Evolutionary conservation across 352 stramenopile species (phyloP), one percentile per base, ranked within the genome.

Genomic region (Globisporangium middletonii): DNA sequence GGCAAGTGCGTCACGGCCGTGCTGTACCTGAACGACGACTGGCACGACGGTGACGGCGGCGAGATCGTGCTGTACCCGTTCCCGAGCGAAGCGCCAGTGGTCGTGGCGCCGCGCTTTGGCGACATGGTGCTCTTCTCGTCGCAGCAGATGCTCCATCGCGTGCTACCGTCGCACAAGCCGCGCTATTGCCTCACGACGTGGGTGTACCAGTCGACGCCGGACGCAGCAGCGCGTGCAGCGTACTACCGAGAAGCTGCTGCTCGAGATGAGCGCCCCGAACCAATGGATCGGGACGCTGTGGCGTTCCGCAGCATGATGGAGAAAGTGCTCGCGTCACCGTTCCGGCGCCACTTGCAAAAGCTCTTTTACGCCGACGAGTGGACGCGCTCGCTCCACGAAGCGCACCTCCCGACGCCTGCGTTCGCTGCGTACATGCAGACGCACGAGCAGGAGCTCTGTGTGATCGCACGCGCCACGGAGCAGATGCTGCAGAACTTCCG

Each of bases 41-140:
- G 87, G 87, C n/a, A 63, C 13, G 42, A 71, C 23, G 80, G 71
- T 35, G 72, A 96, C 55, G 83, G 83, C 38, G 87, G 85, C 9
- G 87, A 95, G 56, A 72, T 96, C 45, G 75, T 88, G 50, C 66
- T 96, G 41, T 91, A 87, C 35, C 85, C 86, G 3, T 96, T 95
- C 50, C 84, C 86, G 4, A 57, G 50, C 8, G 66, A 72, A n/a
- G 33, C 60, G 30, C 72, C 67, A 2, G 60, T 87, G 6, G 55
- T 75, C 7, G 59, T 95, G 4, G 60, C 72, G 49, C 82, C 85
- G 15, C 63, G 71, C 5, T 79, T 87, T 42, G 81, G 83, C 13
- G 58, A 83, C 41, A 63, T 95, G 57, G 82, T 94, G 62, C 65
- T 93, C 28, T 93, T 93, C 62, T 88, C 73, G 2, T 89, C 77